A percentile compares a stretch with the other conserved stretches of the same genome.
phyloP scores from a whole-genome alignment of 768 basidiomycete species.

The Suillus lakei region DNA sequence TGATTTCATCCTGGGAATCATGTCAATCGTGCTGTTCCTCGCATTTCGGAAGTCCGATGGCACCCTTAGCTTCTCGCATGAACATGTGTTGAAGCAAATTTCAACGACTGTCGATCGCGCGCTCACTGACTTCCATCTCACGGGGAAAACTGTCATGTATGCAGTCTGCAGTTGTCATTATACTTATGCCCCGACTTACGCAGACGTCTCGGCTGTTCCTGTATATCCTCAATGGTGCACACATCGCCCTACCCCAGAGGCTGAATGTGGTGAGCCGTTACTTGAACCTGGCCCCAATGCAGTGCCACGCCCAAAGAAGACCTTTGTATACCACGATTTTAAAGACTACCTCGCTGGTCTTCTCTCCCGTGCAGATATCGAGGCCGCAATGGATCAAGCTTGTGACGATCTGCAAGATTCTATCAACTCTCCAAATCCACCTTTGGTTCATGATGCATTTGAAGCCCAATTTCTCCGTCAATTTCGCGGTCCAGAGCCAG shows the following conservation, averaged over 20 bases:
- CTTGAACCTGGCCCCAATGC: neutral
- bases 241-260: neutral
- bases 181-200: neutral
- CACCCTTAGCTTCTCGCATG: neutral
- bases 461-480: neutral
- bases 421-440: neutral
- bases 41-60: neutral
- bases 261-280: neutral
- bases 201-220: neutral
- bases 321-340: constrained; percentile 8
- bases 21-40: neutral
- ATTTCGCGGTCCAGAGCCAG: neutral
- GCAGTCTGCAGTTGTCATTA: constrained; percentile 10
- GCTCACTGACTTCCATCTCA: constrained; percentile 1
- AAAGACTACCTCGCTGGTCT: constrained; percentile 3
- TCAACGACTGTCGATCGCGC: too few relatives aligned
- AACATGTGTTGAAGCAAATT: constrained; percentile 4
- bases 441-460: constrained; percentile 7
- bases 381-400: neutral
- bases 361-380: neutral
- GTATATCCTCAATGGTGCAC: neutral
- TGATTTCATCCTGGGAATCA: constrained; percentile 12
- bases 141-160: neutral
- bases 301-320: neutral
- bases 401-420: neutral